Evolutionary conservation across 257 asterid species (phyloP).

Genomic region (Penstemon barbatus): DNA sequence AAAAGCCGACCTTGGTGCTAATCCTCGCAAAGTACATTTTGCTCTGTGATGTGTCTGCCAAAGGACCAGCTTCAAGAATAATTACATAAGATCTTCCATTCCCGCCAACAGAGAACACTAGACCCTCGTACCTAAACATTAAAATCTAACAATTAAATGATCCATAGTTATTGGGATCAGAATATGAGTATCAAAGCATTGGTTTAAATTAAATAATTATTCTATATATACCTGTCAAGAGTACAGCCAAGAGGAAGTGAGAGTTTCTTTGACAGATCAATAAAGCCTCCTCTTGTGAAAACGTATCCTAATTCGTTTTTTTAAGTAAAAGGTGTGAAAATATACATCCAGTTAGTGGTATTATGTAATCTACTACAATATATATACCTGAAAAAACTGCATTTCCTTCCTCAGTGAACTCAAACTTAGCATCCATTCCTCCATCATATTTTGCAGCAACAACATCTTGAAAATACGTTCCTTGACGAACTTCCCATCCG

Average conservation of each 20-base stretch:
- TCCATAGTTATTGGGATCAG: conserved; percentile 1
- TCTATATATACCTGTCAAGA: conserved; percentile 82
- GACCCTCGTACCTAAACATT: conserved; percentile 79
- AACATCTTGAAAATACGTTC: conserved; percentile 86
- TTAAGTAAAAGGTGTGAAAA: conserved; percentile 10
- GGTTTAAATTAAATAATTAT: background rate
- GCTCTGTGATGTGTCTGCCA: conserved; percentile 72
- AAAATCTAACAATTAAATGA: conserved; percentile 18
- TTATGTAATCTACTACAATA: background rate
- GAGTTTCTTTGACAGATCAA: conserved; percentile 70
- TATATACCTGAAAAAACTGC: conserved; percentile 80
- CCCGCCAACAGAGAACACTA: conserved; percentile 91
- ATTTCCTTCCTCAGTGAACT: conserved; percentile 64
- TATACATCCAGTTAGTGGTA: background rate
- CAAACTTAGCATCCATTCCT: conserved; percentile 92
- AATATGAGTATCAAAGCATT: background rate
- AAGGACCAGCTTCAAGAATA: conserved; percentile 92
- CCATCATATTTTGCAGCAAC: conserved; percentile 82
- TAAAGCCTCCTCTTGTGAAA: conserved; percentile 87
- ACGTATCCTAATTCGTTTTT: conserved; percentile 63
- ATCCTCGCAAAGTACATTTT: conserved; percentile 81
- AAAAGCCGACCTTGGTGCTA: conserved; percentile 91
- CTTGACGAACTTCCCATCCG: conserved; percentile 93
- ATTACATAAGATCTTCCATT: conserved; percentile 89
- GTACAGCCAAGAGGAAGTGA: conserved; percentile 87